Evolutionary conservation across 208 protist genomes (phyloP).

Genomic region (Zelonia costaricensis): DNA sequence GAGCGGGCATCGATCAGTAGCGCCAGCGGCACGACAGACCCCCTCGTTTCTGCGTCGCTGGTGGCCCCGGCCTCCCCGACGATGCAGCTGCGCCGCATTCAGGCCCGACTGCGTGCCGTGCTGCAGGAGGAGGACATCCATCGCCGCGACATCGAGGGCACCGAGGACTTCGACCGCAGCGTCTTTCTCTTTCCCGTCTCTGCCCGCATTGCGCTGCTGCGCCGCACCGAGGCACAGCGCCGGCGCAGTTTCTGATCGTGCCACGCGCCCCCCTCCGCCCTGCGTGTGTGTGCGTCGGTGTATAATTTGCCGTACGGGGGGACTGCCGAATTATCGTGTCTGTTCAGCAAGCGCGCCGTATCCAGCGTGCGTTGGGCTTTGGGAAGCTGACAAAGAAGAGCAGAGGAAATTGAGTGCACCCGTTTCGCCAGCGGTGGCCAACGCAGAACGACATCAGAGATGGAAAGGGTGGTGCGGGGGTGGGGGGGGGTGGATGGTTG

Average conservation of each 20-base stretch:
- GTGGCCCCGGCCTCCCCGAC: neutral
- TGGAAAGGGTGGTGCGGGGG: no score
- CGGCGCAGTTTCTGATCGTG: slow-evolving; percentile 4
- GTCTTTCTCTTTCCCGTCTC: slow-evolving; percentile 58
- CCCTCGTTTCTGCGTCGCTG: neutral
- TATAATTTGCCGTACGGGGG: neutral
- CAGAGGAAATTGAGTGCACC: no score
- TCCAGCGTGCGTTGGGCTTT: no score
- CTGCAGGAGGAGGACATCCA: slow-evolving; percentile 70
- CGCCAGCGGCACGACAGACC: neutral
- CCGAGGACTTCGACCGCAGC: slow-evolving; percentile 63
- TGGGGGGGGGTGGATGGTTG: no score
- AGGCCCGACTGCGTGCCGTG: slow-evolving; percentile 42
- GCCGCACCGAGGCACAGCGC: slow-evolving; percentile 8
- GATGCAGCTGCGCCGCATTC: slow-evolving; percentile 31
- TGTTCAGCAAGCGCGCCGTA: no score
- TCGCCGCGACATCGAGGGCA: slow-evolving; percentile 62
- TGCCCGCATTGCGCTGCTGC: slow-evolving; percentile 48
- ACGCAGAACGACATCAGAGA: no score
- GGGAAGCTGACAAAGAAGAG: no score
- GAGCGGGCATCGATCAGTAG: neutral
- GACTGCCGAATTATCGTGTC: no score
- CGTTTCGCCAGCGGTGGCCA: no score
- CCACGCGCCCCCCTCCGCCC: neutral
- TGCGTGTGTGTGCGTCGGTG: neutral